phyloP scores from a whole-genome alignment of 2,329 filamentous ascomycete genomes.

The Diplodia corticola region DNA sequence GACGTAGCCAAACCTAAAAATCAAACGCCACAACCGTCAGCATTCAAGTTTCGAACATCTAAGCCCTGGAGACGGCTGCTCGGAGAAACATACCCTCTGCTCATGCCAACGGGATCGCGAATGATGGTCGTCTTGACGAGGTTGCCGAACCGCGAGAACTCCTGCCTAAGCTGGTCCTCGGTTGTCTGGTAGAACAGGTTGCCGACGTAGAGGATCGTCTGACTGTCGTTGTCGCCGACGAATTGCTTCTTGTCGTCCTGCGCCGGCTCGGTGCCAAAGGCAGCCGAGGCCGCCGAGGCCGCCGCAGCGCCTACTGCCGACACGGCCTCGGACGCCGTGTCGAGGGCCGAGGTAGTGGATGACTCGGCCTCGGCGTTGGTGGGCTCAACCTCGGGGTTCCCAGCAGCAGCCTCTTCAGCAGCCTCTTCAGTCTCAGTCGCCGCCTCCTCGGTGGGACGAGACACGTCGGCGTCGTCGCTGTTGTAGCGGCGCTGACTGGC shows the following conservation, averaged over 20 bases:
- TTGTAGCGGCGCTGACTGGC: conserved; percentile 51
- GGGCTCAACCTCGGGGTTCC: not conserved
- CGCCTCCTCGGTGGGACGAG: conserved; percentile 29
- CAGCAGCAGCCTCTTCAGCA: conserved; percentile 32
- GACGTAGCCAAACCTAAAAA: conserved; percentile 64
- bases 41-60: not conserved
- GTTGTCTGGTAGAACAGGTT: conserved; percentile 71
- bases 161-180: conserved; percentile 58
- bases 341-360: conserved; percentile 25
- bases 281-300: conserved; percentile 23
- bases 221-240: conserved; percentile 1
- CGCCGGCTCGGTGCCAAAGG: conserved; percentile 2
- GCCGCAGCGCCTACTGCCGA: conserved; percentile 20
- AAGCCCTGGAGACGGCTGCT: no score
- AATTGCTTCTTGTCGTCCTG: conserved; percentile 20
- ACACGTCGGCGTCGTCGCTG: conserved; percentile 44
- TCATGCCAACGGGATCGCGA: conserved; percentile 62
- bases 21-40: not conserved
- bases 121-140: conserved; percentile 58
- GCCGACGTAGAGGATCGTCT: conserved; percentile 60
- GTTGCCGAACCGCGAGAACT: conserved; percentile 60
- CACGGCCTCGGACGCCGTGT: conserved; percentile 26
- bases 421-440: conserved; percentile 38
- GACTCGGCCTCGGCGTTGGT: not conserved
- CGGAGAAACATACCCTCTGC: conserved; percentile 61